Base-by-base conservation (phyloP, 345 rosid species). In the Hypericum perforatum region DNA sequence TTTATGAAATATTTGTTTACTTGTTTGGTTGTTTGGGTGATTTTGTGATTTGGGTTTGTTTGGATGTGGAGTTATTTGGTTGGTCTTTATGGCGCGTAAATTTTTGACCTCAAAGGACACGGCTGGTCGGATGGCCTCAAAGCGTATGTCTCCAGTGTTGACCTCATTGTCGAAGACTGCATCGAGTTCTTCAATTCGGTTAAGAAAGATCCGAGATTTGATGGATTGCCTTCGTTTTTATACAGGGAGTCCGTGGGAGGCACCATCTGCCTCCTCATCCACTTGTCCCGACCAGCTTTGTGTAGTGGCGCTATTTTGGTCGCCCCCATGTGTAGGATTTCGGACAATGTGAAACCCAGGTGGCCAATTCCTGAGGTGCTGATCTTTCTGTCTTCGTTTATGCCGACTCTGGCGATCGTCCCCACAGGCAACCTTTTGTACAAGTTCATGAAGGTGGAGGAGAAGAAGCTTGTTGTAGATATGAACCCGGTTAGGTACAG, bases 161-260 rank as follows among this genome's bases (percentile, higher is more conserved):
- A 84, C 60, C 82, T 78, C 5, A 84, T 84, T 40, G 82, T 87
- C 41, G 57, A 75, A 13, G 95, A 82, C 50, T 62, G 78, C 63
- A 16, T 75, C 53, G 67, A 76, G 4, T 91, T 59, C 82, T 76
- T 87, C 59, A 53, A 68, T 43, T 63, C 59, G 43, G 43, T 82
- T 60, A 84, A 73, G 65, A 65, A 66, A 43, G 69, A 76, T 16
- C 75, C 85, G 0, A 8, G 49, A 0, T 71, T 69, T n/a, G 11
- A 43, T 7, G 69, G 67, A 43, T 58, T 82, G 37, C 91, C 89
- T 11, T 69, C 75, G 16, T 86, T 91, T 56, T 70, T 84, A 6
- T 81, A 68, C 12, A 89, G 94, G 1, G 96, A 90, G 62, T 90
- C 95, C 5, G 77, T 84, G 94, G 94, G 95, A 11, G 95, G 82